These are phyloP conservation scores for Lasiodiplodia sp. DNA, from an alignment of 2,329 filamentous ascomycete species.

Conservation along the genomic window DNA sequence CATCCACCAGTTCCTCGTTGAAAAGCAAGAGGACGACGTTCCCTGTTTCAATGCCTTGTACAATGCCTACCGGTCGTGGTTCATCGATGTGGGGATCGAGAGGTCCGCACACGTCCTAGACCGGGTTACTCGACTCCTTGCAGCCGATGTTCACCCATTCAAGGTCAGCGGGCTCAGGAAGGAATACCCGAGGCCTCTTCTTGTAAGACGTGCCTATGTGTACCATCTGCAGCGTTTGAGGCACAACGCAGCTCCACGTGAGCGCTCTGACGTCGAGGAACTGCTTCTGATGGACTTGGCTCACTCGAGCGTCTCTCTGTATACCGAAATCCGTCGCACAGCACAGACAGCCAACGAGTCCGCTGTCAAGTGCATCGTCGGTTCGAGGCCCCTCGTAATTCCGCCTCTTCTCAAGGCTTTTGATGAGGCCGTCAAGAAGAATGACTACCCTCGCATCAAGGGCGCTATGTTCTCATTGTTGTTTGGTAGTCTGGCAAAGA, in stretches of 20 bases:
- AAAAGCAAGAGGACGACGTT: conserved; percentile 93
- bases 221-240: conserved; percentile 95
- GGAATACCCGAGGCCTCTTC: conserved; percentile 87
- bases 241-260: conserved; percentile 87
- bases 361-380: conserved; percentile 88
- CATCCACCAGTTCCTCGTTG: conserved; percentile 82
- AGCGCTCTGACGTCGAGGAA: conserved; percentile 90
- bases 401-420: conserved; percentile 83
- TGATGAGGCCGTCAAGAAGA: conserved; percentile 76
- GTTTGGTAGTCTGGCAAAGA: conserved; percentile 87
- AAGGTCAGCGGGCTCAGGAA: conserved; percentile 94
- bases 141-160: conserved; percentile 87
- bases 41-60: conserved; percentile 93
- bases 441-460: conserved; percentile 91
- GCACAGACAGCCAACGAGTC: conserved; percentile 93
- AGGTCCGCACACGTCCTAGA: conserved; percentile 93
- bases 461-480: conserved; percentile 90
- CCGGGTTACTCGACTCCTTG: conserved; percentile 81
- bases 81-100: conserved; percentile 96
- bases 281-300: conserved; percentile 84
- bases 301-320: conserved; percentile 86
- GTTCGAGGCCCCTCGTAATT: conserved; percentile 86
- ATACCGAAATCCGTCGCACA: conserved; percentile 93
- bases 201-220: conserved; percentile 90
- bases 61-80: conserved; percentile 92